These are phyloP conservation scores for Calocybe gangraenosa DNA, from an alignment of 768 basidiomycete genomes.

Conservation along the genomic window DNA sequence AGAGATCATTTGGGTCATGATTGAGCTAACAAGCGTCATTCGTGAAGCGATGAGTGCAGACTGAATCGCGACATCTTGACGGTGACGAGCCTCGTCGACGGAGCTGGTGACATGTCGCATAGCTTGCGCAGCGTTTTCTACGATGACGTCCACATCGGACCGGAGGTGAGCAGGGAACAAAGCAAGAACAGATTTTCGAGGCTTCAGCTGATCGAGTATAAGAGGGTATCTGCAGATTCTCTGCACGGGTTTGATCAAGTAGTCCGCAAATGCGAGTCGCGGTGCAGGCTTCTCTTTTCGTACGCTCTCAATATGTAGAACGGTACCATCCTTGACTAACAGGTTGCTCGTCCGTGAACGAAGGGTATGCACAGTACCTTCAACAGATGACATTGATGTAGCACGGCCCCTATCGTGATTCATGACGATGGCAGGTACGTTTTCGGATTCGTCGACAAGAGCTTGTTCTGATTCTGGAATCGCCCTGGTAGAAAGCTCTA, in stretches of 20 bases:
- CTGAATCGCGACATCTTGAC: conserved; percentile 60
- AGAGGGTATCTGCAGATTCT: conserved; percentile 94
- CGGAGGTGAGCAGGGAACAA: conserved; percentile 17
- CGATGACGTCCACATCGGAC: conserved; percentile 38
- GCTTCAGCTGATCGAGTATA: conserved; percentile 69
- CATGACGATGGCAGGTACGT: conserved; percentile 8
- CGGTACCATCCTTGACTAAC: conserved; percentile 27
- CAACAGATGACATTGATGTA: conserved; percentile 49
- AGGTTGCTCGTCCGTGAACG: conserved; percentile 30
- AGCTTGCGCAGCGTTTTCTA: conserved; percentile 54
- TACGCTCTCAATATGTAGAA: conserved; percentile 17
- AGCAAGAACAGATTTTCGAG: conserved; percentile 26
- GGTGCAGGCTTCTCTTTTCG: conserved; percentile 27
- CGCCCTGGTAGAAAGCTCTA: conserved; percentile 22
- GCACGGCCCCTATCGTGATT: conserved; percentile 33
- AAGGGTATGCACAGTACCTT: conserved; percentile 36
- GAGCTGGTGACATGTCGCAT: conserved; percentile 74
- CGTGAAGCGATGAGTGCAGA: conserved; percentile 67
- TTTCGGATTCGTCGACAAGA: conserved; percentile 15
- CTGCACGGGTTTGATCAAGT: conserved; percentile 96
- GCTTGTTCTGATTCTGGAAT: conserved; percentile 18
- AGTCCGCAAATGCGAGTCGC: conserved; percentile 72
- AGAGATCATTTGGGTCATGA: conserved; percentile 21
- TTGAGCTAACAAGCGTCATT: conserved; percentile 39
- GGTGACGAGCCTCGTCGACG: conserved; percentile 78